These are phyloP conservation scores for Ceratocystis diversiconidia DNA, from an alignment of 2,329 filamentous ascomycete species.

Conservation along the genomic window DNA sequence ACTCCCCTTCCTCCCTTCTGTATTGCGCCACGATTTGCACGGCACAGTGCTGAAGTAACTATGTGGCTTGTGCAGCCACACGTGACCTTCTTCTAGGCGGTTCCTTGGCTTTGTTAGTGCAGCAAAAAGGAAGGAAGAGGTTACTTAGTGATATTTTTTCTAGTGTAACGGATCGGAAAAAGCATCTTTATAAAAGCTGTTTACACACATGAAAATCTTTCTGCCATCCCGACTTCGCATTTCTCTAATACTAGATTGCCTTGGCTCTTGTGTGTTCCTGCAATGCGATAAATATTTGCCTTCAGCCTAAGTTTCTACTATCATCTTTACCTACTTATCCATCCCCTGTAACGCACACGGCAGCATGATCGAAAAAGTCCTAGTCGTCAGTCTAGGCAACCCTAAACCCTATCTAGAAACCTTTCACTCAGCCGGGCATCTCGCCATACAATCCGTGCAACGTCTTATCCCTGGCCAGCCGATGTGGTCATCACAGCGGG, in stretches of 20 bases:
- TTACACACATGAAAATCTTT: too few relatives aligned
- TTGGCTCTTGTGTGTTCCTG: too few relatives aligned
- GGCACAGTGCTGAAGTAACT: neutral
- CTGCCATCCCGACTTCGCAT: too few relatives aligned
- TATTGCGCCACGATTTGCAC: slow-evolving; percentile 1
- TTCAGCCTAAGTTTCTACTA: too few relatives aligned
- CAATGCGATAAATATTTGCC: too few relatives aligned
- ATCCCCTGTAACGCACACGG: too few relatives aligned
- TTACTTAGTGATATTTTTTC: neutral
- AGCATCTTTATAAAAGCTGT: neutral
- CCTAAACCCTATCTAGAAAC: slow-evolving; percentile 60
- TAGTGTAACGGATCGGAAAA: neutral
- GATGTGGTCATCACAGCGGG: slow-evolving; percentile 32
- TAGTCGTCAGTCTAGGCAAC: slow-evolving; percentile 82
- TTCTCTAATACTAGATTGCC: too few relatives aligned
- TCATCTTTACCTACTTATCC: too few relatives aligned
- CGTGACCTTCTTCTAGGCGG: neutral
- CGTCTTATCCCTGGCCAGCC: slow-evolving; percentile 34
- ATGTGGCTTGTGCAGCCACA: slow-evolving; percentile 3
- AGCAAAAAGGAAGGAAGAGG: too few relatives aligned
- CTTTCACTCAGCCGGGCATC: slow-evolving; percentile 78
- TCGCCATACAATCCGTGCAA: slow-evolving; percentile 49
- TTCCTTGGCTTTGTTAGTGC: neutral
- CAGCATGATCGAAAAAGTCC: slow-evolving; percentile 35
- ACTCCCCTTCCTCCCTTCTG: neutral